Percentiles rank a stretch among this genome's conserved stretches.
These are phyloP conservation scores for Blastobotrys indianensis DNA, from an alignment of 1,139 yeast species.

Conservation along the genomic window DNA sequence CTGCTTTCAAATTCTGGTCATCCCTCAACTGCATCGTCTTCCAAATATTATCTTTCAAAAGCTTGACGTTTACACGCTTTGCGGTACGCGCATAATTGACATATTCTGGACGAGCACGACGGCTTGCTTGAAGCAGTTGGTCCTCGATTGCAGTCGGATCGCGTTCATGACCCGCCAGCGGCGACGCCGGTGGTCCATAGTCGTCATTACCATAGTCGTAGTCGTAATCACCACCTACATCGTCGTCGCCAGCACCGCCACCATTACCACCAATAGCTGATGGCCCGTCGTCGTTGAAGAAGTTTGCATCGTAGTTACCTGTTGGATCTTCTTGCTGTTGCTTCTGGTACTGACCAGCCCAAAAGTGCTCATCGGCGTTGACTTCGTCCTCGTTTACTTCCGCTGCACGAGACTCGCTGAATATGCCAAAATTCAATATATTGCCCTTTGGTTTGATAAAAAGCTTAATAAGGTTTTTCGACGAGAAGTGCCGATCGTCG, in stretches of 20 bases:
- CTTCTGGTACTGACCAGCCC: constrained; percentile 48
- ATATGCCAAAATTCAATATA: constrained; percentile 13
- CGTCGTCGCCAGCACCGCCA: constrained; percentile 18
- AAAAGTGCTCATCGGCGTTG: constrained; percentile 55
- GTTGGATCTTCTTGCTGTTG: constrained; percentile 40
- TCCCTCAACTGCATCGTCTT: constrained; percentile 35
- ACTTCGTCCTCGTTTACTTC: constrained; percentile 16
- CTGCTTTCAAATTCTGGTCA: constrained; percentile 3
- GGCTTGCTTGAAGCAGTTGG: constrained; percentile 15
- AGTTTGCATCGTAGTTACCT: constrained; percentile 41
- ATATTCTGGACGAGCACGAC: constrained; percentile 47
- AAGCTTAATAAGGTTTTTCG: constrained; percentile 59
- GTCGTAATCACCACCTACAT: constrained; percentile 15
- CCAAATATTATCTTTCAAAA: constrained; percentile 83
- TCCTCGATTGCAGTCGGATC: constrained; percentile 5
- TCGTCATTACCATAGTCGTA: constrained; percentile 17
- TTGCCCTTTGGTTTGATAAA: constrained; percentile 58
- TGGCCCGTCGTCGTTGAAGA: constrained; percentile 35
- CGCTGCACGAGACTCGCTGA: constrained; percentile 4
- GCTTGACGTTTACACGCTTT: constrained; percentile 75
- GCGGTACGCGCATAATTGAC: constrained; percentile 76
- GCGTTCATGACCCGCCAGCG: neutral
- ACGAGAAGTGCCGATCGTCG: constrained; percentile 66
- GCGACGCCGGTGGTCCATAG: neutral
- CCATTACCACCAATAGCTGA: constrained; percentile 19